phyloP scores from a whole-genome alignment of 768 basidiomycete species.

The Trametes sanguinea region DNA sequence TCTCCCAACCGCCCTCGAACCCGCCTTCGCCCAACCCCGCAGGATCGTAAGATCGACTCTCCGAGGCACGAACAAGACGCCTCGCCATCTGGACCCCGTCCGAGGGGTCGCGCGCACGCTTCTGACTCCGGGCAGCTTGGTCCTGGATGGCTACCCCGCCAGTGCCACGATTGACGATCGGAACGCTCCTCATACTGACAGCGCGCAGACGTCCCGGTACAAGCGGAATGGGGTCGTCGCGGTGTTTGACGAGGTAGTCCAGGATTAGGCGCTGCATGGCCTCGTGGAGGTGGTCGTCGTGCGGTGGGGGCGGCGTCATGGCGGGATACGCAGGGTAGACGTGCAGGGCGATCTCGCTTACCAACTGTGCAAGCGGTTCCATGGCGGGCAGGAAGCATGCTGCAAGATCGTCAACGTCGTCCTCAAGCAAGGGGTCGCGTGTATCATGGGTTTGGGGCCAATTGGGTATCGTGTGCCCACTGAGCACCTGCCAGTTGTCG shows the following conservation, averaged over 20 bases:
- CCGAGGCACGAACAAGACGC: too few relatives aligned
- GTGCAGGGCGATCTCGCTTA: background rate
- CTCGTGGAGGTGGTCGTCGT: slow-evolving; percentile 9
- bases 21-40: too few relatives aligned
- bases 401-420: background rate
- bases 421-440: background rate
- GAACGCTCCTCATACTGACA: too few relatives aligned
- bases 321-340: background rate
- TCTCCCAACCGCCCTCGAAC: too few relatives aligned
- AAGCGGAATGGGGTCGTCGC: slow-evolving; percentile 1
- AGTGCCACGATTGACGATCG: too few relatives aligned
- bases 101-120: too few relatives aligned
- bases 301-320: background rate
- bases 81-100: too few relatives aligned
- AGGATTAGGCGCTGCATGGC: slow-evolving; percentile 9
- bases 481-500: background rate
- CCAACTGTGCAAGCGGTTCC: background rate
- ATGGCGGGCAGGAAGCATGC: background rate
- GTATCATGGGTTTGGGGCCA: background rate
- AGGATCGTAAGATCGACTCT: too few relatives aligned
- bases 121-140: too few relatives aligned
- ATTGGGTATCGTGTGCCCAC: background rate
- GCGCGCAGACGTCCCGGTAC: background rate
- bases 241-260: slow-evolving; percentile 4
- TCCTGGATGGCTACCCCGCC: too few relatives aligned